phyloP scores from a whole-genome alignment of 768 basidiomycete genomes.

The Lactarius pseudohatsudake region DNA sequence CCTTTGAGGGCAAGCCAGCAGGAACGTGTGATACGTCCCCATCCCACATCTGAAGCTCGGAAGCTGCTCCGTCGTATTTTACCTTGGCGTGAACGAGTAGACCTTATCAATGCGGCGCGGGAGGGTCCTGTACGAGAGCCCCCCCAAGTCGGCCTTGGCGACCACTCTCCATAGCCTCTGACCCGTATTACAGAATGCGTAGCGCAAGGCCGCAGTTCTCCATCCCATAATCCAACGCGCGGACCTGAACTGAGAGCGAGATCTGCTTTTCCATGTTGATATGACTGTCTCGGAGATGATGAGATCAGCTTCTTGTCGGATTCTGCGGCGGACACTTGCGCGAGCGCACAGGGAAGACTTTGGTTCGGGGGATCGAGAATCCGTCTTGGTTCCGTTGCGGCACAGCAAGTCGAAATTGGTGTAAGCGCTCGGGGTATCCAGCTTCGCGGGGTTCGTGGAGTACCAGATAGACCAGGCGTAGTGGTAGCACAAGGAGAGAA shows the following conservation, averaged over 20 bases:
- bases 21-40: slow-evolving; percentile 10
- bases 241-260: slow-evolving; percentile 17
- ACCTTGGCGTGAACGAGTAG: slow-evolving; percentile 5
- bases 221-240: slow-evolving; percentile 12
- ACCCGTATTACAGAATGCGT: background rate
- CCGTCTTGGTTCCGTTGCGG: too few relatives aligned
- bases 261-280: background rate
- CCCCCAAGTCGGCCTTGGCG: background rate
- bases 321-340: too few relatives aligned
- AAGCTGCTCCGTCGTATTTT: background rate
- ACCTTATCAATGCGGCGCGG: background rate
- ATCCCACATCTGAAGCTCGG: background rate
- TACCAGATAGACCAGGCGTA: too few relatives aligned
- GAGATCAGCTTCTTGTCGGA: too few relatives aligned
- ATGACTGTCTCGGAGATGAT: too few relatives aligned
- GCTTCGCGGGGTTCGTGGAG: too few relatives aligned
- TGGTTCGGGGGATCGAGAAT: too few relatives aligned
- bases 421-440: too few relatives aligned
- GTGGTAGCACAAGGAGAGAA: too few relatives aligned
- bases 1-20: slow-evolving; percentile 1
- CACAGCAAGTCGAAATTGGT: too few relatives aligned
- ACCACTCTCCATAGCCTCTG: slow-evolving; percentile 9
- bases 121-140: too few relatives aligned
- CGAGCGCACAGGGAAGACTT: too few relatives aligned
- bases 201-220: slow-evolving; percentile 12